Base-by-base conservation (phyloP, 805 yeast species). In the Cyberlindnera maritima region DNA sequence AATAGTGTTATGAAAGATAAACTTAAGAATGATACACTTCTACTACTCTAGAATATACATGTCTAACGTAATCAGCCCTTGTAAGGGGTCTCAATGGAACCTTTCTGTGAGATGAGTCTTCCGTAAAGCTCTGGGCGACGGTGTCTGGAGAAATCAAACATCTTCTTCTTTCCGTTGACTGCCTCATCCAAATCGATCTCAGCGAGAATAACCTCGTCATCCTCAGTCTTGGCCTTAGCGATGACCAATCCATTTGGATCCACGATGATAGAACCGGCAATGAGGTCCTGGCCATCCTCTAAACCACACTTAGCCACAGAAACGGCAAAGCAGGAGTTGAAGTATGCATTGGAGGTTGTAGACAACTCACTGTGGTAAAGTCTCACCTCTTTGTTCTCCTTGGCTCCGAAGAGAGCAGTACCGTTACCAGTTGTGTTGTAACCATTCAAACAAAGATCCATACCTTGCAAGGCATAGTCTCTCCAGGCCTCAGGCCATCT, bases 401-500 rank as follows among this genome's bases (percentile, higher is more conserved):
- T 53, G 15, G 59, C 49, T 17, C 70, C 70, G 43, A 63, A 63
- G 32, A 65, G 47, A 1, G 63, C 58, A 25, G 67, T 64, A 32
- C 68, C 70, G 46, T 65, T 61, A 12, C 67, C 59, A 32, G 70
- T 62, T 29, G 72, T 66, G 49, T 67, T 68, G 49, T 65, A 69
- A 4, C 72, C 72, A 38, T 60, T 62, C 25, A 68, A 37, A 50
- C 68, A 63, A n/a, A 68, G 43, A 26, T 68, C 73, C 67, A 67
- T 64, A 9, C 72, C 72, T 56, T 69, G 72, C 12, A 69, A 52
- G 12, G 68, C 72, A 44, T 66, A 67, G 32, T 53, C 46, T 56
- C 72, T 64, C 72, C 73, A 68, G 14, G 72, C 66, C 46, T 68
- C 72, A 6, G 70, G 70, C 72, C 73, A 69, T 55, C 72, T 66